Evolutionary conservation across 192 early-diverging fungal species (phyloP), one percentile per base, ranked within the genome.

Genomic region (Entomortierella chlamydospora): DNA sequence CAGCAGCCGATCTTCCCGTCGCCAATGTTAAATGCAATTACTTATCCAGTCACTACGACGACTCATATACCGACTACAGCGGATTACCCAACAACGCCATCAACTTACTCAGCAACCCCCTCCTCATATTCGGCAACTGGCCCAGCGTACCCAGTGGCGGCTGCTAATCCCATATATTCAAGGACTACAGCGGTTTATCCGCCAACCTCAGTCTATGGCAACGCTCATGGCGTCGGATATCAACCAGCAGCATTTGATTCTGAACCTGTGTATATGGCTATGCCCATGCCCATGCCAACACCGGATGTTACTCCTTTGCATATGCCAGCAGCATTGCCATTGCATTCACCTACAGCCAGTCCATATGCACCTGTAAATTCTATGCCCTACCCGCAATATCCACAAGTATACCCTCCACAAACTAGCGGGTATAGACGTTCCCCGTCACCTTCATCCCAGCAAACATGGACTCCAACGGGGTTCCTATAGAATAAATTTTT

Each of bases 261-360:
- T 47, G 45, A 47, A 11, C 45, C 60, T 30, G 31, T 61, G 25
- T 26, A 22, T 9, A 61, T 61, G 60, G 22, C 60, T 8, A 60
- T 60, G 39, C 57, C 57, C 42, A 49, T 49, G 45, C 45, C 60
- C 13, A 61, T 47, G 60, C 60, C 58, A 11, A 43, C 15, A n/a
- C 39, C 37, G 4, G 45, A 47, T 17, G 4, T 20, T 11, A 47
- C 45, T 47, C 45, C 45, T 20, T 4, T 47, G 2, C 45, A 47
- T 3, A 26, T 23, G 26, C 6, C 52, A 28, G 52, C 6, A 2
- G 52, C 25, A 26, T 15, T 26, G 52, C 52, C 52, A 25, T 11
- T n/a, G 52, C 4, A 17, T 5, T 50, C 15, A n/a, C 47, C 17
- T 10, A 22, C 47, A n/a, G 17, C 52, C 1, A 54, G 25, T 54